A percentile compares a stretch with the other conserved stretches of the same genome.
Evolutionary conservation across 1,139 yeast species (phyloP).

Genomic region (Diutina sp.): DNA sequence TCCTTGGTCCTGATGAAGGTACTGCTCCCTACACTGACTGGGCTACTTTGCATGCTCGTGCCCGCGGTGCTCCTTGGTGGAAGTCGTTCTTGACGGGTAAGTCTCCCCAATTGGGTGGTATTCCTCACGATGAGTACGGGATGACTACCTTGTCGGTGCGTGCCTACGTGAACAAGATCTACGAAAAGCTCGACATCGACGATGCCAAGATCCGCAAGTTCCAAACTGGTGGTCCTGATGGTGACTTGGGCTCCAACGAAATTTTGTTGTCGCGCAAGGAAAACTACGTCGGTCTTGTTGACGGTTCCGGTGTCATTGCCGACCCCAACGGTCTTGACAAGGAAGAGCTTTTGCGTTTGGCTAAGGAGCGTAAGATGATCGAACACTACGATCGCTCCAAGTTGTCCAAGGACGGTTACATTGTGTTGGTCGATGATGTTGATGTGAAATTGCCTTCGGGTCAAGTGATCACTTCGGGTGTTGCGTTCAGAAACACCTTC

Average conservation of each 20-base stretch:
- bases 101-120: conserved; percentile 86
- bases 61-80: conserved; percentile 98
- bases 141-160: conserved; percentile 95
- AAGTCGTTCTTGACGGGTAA: conserved; percentile 96
- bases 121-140: conserved; percentile 96
- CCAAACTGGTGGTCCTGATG: conserved; percentile 99
- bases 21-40: conserved; percentile 93
- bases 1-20: conserved; percentile 98
- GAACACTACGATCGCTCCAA: conserved; percentile 53
- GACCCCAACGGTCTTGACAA: conserved; percentile 87
- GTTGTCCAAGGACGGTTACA: conserved; percentile 64
- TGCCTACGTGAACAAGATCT: conserved; percentile 81
- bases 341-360: conserved; percentile 65
- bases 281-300: conserved; percentile 77
- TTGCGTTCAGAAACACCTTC: conserved; percentile 84
- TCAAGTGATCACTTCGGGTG: conserved; percentile 63
- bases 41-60: conserved; percentile 95
- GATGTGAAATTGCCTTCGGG: conserved; percentile 76
- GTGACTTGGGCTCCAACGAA: conserved; percentile 94
- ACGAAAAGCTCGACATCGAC: conserved; percentile 60
- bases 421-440: conserved; percentile 76
- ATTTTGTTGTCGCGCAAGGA: conserved; percentile 75
- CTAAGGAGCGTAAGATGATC: conserved; percentile 67
- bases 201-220: conserved; percentile 52
- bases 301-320: conserved; percentile 90